Evolutionary conservation across 1,284 basidiomycete species (phyloP), one percentile per base, ranked within the genome.

Genomic region (Psilocybe mexicana): DNA sequence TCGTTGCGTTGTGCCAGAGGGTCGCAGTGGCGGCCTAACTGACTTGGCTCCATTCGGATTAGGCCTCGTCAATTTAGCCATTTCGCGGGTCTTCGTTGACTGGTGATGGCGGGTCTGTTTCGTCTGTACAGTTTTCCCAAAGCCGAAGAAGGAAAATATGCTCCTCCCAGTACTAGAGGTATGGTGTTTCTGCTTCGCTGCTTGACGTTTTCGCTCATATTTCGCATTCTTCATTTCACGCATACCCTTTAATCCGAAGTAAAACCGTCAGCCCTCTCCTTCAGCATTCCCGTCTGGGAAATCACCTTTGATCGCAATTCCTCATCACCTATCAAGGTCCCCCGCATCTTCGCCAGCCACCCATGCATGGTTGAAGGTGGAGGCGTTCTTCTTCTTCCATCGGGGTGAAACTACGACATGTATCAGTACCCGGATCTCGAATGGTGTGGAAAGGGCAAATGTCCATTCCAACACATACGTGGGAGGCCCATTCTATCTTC

Each of bases 271-370:
- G 47, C 44, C 12, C 30, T 14, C 24, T 28, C 30, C 6, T 42
- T 28, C 24, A 11, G 45, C 43, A 33, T 28, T 30, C 38, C 14
- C 28, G 12, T 40, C 26, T 23, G 7, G 26, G 7, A 51, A 48
- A 61, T 28, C 40, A 79, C 85, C 63, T 69, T 76, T 51, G 72
- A 80, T 61, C 88, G 79, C 44, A 87, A 72, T n/a, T 63, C 65
- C 67, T 91, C 88, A 67, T 88, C 79, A 36, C 86, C 88, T 26
- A 79, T 68, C 48, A 91, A 74, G 14, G 89, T 90, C 35, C 88
- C 89, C 61, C 88, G 81, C 81, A 86, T 82, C 72, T 90, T 90
- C n/a, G 85, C 83, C 59, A 91, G 76, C 87, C 88, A 90, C 52
- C 88, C 88, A 65, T 90, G 88, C 70, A 89, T 78, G 3, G 79